Conservation (phyloP, 2,329 filamentous ascomycete species). For the Coccinonectria pachysandricola region DNA sequence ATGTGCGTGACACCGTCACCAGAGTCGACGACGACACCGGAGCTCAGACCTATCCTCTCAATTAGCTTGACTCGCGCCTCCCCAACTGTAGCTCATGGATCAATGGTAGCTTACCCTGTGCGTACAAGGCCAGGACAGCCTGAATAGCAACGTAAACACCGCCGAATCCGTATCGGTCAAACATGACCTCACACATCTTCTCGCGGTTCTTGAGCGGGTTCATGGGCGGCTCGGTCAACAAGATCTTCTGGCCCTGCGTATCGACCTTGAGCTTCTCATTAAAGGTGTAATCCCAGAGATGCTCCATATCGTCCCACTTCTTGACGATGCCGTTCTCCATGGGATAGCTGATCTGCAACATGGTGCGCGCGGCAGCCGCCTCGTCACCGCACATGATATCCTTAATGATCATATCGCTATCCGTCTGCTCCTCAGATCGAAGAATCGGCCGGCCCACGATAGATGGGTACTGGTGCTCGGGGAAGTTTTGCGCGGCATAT, state of each 20-base stretch:
- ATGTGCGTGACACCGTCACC: constrained; percentile 98
- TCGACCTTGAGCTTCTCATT: constrained; percentile 94
- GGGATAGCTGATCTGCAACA: constrained; percentile 97
- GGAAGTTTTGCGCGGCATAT: constrained; percentile 98
- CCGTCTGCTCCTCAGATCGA: constrained; percentile 77
- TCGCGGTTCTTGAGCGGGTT: constrained; percentile 95
- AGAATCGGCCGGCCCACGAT: constrained; percentile 97
- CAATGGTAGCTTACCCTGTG: constrained; percentile 57
- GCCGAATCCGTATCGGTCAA: constrained; percentile 91
- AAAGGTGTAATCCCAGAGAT: constrained; percentile 99
- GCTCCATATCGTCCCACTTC: constrained; percentile 99
- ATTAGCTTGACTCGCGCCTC: constrained; percentile 2
- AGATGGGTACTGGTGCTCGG: constrained; percentile 95
- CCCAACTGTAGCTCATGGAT: constrained; percentile 2
- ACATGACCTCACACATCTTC: constrained; percentile 99
- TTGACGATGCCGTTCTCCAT: constrained; percentile 99
- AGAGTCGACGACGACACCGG: constrained; percentile 96
- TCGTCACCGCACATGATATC: constrained; percentile 99
- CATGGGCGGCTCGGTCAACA: constrained; percentile 94
- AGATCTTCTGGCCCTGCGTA: constrained; percentile 85
- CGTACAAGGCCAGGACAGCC: constrained; percentile 89
- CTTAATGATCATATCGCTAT: constrained; percentile 61
- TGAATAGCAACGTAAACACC: constrained; percentile 98
- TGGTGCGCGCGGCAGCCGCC: constrained; percentile 85
- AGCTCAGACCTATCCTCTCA: constrained; percentile 57